Conservation (phyloP, 2,329 filamentous ascomycete genomes). For the Ramularia endophylla region DNA sequence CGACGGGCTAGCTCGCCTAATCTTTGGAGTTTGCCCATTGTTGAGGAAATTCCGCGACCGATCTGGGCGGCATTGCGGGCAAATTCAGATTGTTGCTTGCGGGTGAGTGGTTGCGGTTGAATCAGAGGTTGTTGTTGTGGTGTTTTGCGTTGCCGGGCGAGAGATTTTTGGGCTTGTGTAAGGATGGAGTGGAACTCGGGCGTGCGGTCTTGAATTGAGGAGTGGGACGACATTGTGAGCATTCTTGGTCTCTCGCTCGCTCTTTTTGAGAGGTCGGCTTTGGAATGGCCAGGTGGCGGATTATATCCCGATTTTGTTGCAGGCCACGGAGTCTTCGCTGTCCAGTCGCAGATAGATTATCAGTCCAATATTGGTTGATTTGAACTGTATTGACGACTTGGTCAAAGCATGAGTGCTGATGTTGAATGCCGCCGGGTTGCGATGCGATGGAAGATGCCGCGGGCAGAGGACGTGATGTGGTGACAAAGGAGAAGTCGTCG, state of each 20-base stretch:
- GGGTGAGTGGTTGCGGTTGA: constrained; percentile 27
- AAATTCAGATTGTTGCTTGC: constrained; percentile 70
- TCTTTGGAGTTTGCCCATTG: constrained; percentile 92
- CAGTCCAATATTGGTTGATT: too few relatives aligned
- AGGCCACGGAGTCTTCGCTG: not conserved
- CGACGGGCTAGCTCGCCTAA: constrained; percentile 90
- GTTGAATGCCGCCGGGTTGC: too few relatives aligned
- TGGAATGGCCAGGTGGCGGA: constrained; percentile 12
- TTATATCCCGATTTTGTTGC: too few relatives aligned
- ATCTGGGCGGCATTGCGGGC: constrained; percentile 87
- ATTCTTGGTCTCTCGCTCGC: too few relatives aligned
- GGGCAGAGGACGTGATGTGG: too few relatives aligned
- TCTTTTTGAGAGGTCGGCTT: constrained; percentile 8
- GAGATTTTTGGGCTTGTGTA: constrained; percentile 62
- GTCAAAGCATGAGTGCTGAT: too few relatives aligned
- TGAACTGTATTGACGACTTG: too few relatives aligned
- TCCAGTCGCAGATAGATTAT: too few relatives aligned
- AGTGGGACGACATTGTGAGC: constrained; percentile 44
- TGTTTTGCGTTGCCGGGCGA: constrained; percentile 65
- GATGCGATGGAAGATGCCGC: too few relatives aligned
- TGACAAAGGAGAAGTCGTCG: too few relatives aligned
- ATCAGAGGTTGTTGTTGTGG: constrained; percentile 72
- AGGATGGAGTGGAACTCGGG: constrained; percentile 92
- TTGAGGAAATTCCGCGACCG: constrained; percentile 81
- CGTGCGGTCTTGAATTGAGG: constrained; percentile 92